phyloP scores from a whole-genome alignment of 2,329 filamentous ascomycete genomes.

The Raffaelea arxii region DNA sequence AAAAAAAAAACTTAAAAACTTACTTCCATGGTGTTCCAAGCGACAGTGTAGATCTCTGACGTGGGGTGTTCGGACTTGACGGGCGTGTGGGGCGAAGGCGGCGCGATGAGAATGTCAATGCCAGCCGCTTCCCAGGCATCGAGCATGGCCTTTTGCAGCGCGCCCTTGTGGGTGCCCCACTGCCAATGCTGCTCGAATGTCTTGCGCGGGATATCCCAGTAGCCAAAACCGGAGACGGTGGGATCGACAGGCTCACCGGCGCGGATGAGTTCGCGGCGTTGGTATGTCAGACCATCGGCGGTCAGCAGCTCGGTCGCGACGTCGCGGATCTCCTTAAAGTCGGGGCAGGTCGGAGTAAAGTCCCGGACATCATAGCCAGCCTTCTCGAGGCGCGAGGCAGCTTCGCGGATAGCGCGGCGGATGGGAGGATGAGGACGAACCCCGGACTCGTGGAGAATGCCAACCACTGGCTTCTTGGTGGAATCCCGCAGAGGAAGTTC shows the following conservation, averaged over 20 bases:
- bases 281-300: slow-evolving; percentile 11
- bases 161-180: slow-evolving; percentile 9
- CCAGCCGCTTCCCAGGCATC: slow-evolving; percentile 10
- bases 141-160: slow-evolving; percentile 12
- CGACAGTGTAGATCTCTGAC: slow-evolving; percentile 11
- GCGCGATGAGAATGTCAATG: slow-evolving; percentile 11
- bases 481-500: slow-evolving; percentile 3
- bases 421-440: slow-evolving; percentile 8
- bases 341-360: slow-evolving; percentile 12
- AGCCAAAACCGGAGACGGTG: slow-evolving; percentile 10
- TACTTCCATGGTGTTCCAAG: slow-evolving; percentile 12
- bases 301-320: slow-evolving; percentile 8
- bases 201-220: slow-evolving; percentile 9
- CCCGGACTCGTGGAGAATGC: slow-evolving; percentile 7
- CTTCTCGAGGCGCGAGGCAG: slow-evolving; percentile 3
- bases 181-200: slow-evolving; percentile 11
- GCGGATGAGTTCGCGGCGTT: slow-evolving; percentile 7
- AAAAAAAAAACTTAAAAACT: neutral
- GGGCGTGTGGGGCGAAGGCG: slow-evolving; percentile 9
- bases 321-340: slow-evolving; percentile 11
- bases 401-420: slow-evolving; percentile 6
- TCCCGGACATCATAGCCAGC: slow-evolving; percentile 10
- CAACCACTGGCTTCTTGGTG: slow-evolving; percentile 6
- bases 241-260: slow-evolving; percentile 11
- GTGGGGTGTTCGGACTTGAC: slow-evolving; percentile 1